Evolutionary conservation across 768 basidiomycete species (phyloP).

Genomic region (Agrocybe praecox): DNA sequence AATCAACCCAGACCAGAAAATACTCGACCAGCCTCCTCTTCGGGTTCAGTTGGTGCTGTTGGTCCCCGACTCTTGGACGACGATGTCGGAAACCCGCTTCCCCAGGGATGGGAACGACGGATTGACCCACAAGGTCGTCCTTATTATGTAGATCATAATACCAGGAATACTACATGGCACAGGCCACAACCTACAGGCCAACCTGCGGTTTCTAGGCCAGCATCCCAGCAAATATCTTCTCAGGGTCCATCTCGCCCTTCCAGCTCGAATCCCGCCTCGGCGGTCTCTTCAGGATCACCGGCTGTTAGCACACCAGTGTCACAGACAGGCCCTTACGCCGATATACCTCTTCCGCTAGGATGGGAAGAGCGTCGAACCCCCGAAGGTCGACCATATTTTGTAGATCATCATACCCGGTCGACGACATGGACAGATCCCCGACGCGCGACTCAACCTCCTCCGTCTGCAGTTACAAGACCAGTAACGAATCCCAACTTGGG

Average conservation of each 20-base stretch:
- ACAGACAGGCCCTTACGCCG: slow-evolving; percentile 47
- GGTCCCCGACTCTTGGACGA: slow-evolving; percentile 46
- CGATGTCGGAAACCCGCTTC: slow-evolving; percentile 66
- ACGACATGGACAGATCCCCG: slow-evolving; percentile 94
- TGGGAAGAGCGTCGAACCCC: slow-evolving; percentile 93
- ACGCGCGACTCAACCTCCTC: slow-evolving; percentile 50
- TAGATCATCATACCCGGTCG: slow-evolving; percentile 79
- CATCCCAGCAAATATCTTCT: slow-evolving; percentile 21
- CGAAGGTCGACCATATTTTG: slow-evolving; percentile 76
- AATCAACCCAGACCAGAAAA: slow-evolving; percentile 15
- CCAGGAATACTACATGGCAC: slow-evolving; percentile 81
- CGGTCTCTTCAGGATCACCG: slow-evolving; percentile 18
- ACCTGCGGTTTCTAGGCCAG: slow-evolving; percentile 22
- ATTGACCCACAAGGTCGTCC: slow-evolving; percentile 68
- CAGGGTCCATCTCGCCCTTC: slow-evolving; percentile 24
- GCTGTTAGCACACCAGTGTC: slow-evolving; percentile 26
- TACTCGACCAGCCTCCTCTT: slow-evolving; percentile 17
- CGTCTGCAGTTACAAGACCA: slow-evolving; percentile 49
- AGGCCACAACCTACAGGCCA: slow-evolving; percentile 42
- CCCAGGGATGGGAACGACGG: slow-evolving; percentile 84
- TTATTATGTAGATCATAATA: slow-evolving; percentile 90
- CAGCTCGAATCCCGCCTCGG: slow-evolving; percentile 25
- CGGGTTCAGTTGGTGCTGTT: slow-evolving; percentile 19
- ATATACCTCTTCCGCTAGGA: slow-evolving; percentile 79
- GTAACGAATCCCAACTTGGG: slow-evolving; percentile 68